Evolutionary conservation across 305 asterid species (phyloP).

Genomic region (Euphrasia arctica): DNA sequence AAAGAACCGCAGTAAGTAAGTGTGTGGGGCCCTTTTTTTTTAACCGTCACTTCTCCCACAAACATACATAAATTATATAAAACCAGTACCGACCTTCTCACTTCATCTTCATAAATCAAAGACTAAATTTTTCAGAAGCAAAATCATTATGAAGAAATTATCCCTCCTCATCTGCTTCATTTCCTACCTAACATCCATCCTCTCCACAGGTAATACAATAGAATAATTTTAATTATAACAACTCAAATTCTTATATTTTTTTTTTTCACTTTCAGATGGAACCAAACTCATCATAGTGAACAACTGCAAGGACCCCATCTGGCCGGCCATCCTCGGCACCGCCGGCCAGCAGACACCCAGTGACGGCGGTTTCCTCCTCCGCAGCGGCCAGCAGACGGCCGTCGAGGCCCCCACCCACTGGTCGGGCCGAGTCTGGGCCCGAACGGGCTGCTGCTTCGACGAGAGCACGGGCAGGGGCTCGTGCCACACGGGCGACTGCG

Average conservation of each 20-base stretch:
- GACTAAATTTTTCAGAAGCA: not conserved
- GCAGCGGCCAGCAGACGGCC: conserved; percentile 36
- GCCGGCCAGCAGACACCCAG: conserved; percentile 50
- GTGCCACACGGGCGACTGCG: conserved; percentile 80
- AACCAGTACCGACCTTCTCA: not conserved
- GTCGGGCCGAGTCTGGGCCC: conserved; percentile 90
- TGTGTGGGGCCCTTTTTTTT: no score
- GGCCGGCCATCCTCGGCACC: conserved; percentile 76
- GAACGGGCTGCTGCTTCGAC: conserved; percentile 71
- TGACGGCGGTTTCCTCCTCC: conserved; percentile 66
- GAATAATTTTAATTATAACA: not conserved
- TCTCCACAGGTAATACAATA: conserved; percentile 20
- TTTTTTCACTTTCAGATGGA: conserved; percentile 43
- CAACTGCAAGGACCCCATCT: conserved; percentile 62
- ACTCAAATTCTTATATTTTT: not conserved
- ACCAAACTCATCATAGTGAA: conserved; percentile 52
- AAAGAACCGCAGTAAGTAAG: no score
- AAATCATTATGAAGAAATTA: conserved; percentile 27
- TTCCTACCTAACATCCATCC: conserved; percentile 22
- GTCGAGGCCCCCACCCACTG: conserved; percentile 52
- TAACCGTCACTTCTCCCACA: not conserved
- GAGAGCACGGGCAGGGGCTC: conserved; percentile 40
- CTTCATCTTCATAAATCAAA: not conserved
- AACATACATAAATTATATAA: not conserved
- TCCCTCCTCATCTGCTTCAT: conserved; percentile 26